A percentile compares a stretch with the other conserved stretches of the same genome.
These are phyloP conservation scores for Cryphonectria japonica DNA, from an alignment of 2,329 filamentous ascomycete genomes.

Conservation along the genomic window DNA sequence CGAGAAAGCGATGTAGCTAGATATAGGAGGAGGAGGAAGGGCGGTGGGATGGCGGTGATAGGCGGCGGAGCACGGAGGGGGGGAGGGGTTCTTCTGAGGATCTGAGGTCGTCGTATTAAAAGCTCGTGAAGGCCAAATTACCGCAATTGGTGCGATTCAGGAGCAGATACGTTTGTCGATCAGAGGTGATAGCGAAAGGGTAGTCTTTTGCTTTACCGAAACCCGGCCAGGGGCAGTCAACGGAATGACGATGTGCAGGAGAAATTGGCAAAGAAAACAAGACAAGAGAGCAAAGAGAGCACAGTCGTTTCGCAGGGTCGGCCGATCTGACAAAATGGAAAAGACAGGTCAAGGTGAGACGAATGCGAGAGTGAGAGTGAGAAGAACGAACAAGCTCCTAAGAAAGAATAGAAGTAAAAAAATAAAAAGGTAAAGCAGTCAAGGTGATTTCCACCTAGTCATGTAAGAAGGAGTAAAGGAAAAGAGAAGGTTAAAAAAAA, in stretches of 20 bases:
- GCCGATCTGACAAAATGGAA: background rate
- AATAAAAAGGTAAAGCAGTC: background rate
- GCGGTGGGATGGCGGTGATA: background rate
- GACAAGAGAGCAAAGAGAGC: background rate
- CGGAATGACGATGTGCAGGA: constrained; percentile 28
- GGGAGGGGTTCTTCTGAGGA: background rate
- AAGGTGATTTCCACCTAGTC: background rate
- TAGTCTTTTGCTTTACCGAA: constrained; percentile 18
- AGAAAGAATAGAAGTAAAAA: background rate
- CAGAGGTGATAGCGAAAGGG: background rate
- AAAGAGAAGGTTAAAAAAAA: background rate
- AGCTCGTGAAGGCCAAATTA: constrained; percentile 6
- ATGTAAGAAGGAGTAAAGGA: background rate
- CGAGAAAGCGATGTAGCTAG: constrained; percentile 5
- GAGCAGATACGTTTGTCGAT: constrained; percentile 22
- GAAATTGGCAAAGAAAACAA: constrained; percentile 3
- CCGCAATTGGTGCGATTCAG: constrained; percentile 11
- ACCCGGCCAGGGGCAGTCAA: constrained; percentile 28
- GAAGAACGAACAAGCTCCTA: background rate
- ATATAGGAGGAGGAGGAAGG: background rate
- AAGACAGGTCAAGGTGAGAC: background rate
- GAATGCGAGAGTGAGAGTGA: background rate
- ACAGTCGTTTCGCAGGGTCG: background rate
- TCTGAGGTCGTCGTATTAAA: constrained; percentile 4
- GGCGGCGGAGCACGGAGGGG: background rate